Evolutionary conservation across 1,139 yeast species (phyloP), one percentile per base, ranked within the genome.

Genomic region (Geotrichum klebahnii): DNA sequence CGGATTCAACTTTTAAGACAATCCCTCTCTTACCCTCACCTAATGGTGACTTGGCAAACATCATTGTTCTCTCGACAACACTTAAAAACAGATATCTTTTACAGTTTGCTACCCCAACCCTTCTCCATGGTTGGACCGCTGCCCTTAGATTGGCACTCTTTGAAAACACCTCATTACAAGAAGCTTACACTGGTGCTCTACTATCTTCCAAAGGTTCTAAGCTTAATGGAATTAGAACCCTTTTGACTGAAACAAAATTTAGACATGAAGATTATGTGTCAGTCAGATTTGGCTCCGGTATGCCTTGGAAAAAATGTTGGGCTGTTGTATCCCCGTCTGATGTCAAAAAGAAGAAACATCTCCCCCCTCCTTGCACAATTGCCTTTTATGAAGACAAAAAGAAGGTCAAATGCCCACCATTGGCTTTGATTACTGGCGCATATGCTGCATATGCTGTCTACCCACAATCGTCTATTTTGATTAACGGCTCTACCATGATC

Each of bases 221-320:
- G 55, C 73, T 92, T 55, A 83, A 92, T 48, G 97, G 94, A 64
- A 89, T 92, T 54, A 78, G 87, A 53, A 84, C 94, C 8, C 76
- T 92, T 36, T 73, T 92, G 54, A 83, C 95, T 1, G 96, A 87
- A 59, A 84, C 92, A 28, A 80, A 92, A 61, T 86, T 82, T 63
- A 81, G 80, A 54, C 95, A 88, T 63, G 96, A 88, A 66, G 96
- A 90, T 62, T 90, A 96, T 97, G 89, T 86, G 34, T 79, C 90
- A 67, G 95, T 92, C 23, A 75, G 97, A 57, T 90, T 90, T 67
- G 97, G 97, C 14, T 80, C 94, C 16, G 98, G 98, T 32, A 88
- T 88, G 95, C 96, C 97, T 1, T 92, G 97, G 97, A 86, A 84
- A 63, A 77, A 95, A 56, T 90, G 96, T 64, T 92, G 79, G 73